phyloP scores from a whole-genome alignment of 140 eudicot genomes.

The Cichorium intybus region DNA sequence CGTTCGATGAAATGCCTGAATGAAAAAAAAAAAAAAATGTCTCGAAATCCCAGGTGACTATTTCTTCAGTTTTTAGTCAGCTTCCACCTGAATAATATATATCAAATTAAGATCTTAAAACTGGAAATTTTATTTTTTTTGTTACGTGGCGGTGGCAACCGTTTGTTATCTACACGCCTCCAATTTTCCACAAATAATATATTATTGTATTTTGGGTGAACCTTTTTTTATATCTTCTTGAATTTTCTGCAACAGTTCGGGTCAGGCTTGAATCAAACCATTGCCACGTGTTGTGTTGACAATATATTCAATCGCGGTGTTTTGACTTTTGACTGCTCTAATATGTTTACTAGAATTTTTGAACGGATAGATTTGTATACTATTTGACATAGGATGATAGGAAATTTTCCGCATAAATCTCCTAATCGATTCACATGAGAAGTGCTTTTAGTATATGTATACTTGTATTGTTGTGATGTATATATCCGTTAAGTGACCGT shows the following conservation, averaged over 20 bases:
- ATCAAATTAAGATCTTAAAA: too few relatives aligned
- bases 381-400: background rate
- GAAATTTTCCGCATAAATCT: too few relatives aligned
- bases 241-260: background rate
- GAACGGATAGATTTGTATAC: background rate
- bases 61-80: background rate
- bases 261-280: background rate
- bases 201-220: background rate
- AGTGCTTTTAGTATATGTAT: too few relatives aligned
- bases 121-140: background rate
- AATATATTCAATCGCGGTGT: too few relatives aligned
- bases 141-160: too few relatives aligned
- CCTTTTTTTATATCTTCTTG: background rate
- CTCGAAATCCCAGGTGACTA: too few relatives aligned
- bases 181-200: too few relatives aligned
- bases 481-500: background rate
- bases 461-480: background rate
- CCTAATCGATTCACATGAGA: too few relatives aligned
- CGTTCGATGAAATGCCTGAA: conserved; percentile 1
- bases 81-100: background rate
- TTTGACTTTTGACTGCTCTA: too few relatives aligned
- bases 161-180: background rate
- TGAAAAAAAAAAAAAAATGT: background rate
- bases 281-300: background rate
- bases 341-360: too few relatives aligned